Evolutionary conservation across 768 basidiomycete species (phyloP).

Genomic region (Sporobolomyces phaffii): DNA sequence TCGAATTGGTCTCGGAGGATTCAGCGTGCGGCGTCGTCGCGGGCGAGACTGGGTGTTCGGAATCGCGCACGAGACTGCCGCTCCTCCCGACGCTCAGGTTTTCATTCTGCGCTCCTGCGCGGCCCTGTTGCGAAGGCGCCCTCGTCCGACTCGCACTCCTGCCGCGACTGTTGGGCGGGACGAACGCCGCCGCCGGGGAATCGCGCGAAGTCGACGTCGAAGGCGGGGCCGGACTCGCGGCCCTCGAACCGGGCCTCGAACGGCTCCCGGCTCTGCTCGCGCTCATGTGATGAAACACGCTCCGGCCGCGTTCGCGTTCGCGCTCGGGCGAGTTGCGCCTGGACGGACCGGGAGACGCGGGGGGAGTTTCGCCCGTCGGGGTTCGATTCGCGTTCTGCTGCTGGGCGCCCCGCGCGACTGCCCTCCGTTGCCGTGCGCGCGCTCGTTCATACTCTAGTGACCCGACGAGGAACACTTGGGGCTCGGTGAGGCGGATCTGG

Average conservation of each 20-base stretch:
- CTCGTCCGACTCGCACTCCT: slow-evolving; percentile 21
- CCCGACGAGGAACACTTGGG: slow-evolving; percentile 37
- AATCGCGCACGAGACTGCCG: slow-evolving; percentile 17
- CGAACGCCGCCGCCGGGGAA: not conserved
- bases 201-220: not conserved
- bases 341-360: slow-evolving; percentile 6
- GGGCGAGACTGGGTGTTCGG: not conserved
- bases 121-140: slow-evolving; percentile 1
- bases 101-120: not conserved
- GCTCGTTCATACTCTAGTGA: slow-evolving; percentile 36
- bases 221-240: slow-evolving; percentile 2
- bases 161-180: slow-evolving; percentile 25
- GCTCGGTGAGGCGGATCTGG: slow-evolving; percentile 31
- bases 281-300: not conserved
- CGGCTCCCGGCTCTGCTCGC: slow-evolving; percentile 1
- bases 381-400: not conserved
- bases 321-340: slow-evolving; percentile 17
- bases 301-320: not conserved
- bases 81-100: slow-evolving; percentile 17
- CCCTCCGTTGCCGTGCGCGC: slow-evolving; percentile 18
- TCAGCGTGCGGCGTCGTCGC: not conserved
- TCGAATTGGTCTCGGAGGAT: not conserved
- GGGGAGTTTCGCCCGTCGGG: not conserved
- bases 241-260: slow-evolving; percentile 7
- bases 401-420: not conserved